Evolutionary conservation across 305 asterid genomes (phyloP).

Genomic region (Fraxinus dipetala): DNA sequence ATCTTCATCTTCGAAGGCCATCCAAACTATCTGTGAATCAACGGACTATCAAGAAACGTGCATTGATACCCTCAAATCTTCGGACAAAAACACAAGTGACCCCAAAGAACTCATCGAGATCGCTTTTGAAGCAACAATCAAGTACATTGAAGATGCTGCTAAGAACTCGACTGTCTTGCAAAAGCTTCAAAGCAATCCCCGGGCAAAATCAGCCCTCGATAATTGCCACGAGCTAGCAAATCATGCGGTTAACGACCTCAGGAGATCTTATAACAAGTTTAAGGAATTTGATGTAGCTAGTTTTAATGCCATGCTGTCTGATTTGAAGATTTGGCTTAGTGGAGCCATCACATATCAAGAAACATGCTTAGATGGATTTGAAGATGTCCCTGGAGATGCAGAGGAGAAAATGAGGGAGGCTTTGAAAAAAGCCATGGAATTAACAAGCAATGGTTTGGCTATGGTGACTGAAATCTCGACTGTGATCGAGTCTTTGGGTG

Average conservation of each 20-base stretch:
- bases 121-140: constrained; percentile 25
- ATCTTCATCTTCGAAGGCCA: constrained; percentile 21
- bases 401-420: constrained; percentile 33
- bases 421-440: constrained; percentile 32
- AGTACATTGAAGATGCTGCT: constrained; percentile 14
- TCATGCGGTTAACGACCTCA: constrained; percentile 43
- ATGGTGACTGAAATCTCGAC: constrained; percentile 31
- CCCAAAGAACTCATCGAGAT: constrained; percentile 24
- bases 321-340: constrained; percentile 58
- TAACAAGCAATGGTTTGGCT: constrained; percentile 48
- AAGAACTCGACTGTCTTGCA: constrained; percentile 11
- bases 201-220: constrained; percentile 29
- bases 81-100: constrained; percentile 19
- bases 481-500: constrained; percentile 11
- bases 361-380: constrained; percentile 54
- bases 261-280: constrained; percentile 22
- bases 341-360: constrained; percentile 53
- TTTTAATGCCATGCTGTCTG: constrained; percentile 29
- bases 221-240: constrained; percentile 43
- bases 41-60: constrained; percentile 33
- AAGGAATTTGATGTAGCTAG: constrained; percentile 16
- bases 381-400: constrained; percentile 25
- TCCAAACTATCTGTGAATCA: constrained; percentile 26
- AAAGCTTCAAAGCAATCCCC: constrained; percentile 25
- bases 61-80: constrained; percentile 26